Evolutionary conservation across 768 basidiomycete genomes (phyloP), one percentile per base, ranked within the genome.

Genomic region (Pleurotus tuoliensis): DNA sequence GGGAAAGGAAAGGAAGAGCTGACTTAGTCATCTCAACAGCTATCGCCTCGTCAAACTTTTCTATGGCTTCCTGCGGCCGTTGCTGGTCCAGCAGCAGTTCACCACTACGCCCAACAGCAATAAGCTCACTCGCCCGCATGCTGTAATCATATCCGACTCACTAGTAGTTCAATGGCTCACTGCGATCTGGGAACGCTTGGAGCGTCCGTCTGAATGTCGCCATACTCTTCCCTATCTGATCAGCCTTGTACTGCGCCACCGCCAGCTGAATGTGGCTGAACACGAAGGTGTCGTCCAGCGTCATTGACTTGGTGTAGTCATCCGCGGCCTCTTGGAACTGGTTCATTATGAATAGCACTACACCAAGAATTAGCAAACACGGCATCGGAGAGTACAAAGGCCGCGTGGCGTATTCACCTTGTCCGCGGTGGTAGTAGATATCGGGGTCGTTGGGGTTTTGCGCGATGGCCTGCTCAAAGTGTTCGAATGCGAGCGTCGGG

Each of bases 401-500:
- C 41, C 24, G 44, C 43, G 37, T 62, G 11, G 34, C 51, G 59
- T 3, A 56, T 79, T 47, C 48, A 90, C 92, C 92, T 78, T 99
- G 97, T 45, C 96, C 97, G 63, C 95, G 92, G 70, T 99, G 97
- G 73, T 99, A 99, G 77, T 92, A 98, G 56, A 97, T 93, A 71
- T 98, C 96, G 0, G 96, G 88, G 72, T 98, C 95, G 47, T 85
- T 75, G 5, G 86, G 74, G 64, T 98, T 87, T 62, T 89, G 82
- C 63, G 80, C 77, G 66, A 94, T 87, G 1, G 97, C 97, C 60
- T 88, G 79, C 44, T 96, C 94, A 67, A 98, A 98, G 68, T 89
- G 91, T 57, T 88, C 84, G 71, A 98, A 94, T 1, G 96, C 90
- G 61, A 83, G 84, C 16, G 77, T 73, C 11, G 90, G 81, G 59